Percentiles rank a stretch among this genome's conserved stretches.
Conservation (phyloP, 2,329 filamentous ascomycete species). For the Trichoderma atrobrunneum region DNA sequence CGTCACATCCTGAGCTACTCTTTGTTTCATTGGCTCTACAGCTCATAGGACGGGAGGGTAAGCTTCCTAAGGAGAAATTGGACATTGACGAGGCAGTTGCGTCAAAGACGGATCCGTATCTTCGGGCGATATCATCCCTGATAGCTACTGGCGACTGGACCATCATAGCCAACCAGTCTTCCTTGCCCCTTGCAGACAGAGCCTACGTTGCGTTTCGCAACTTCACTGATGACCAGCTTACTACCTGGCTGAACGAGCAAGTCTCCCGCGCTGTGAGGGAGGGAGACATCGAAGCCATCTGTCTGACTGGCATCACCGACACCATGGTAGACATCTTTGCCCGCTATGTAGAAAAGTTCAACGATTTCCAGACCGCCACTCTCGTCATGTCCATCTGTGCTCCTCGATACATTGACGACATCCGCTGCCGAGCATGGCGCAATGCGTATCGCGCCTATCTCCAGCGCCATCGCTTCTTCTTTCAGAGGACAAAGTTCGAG, state of each 20-base stretch:
- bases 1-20: constrained; percentile 60
- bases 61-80: constrained; percentile 47
- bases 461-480: constrained; percentile 70
- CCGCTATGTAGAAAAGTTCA: constrained; percentile 70
- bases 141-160: constrained; percentile 76
- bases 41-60: constrained; percentile 53
- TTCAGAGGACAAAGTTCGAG: constrained; percentile 73
- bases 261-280: constrained; percentile 58
- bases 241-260: constrained; percentile 65
- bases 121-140: constrained; percentile 74
- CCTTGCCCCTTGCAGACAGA: constrained; percentile 71
- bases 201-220: constrained; percentile 69
- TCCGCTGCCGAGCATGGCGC: constrained; percentile 72
- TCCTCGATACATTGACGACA: constrained; percentile 73
- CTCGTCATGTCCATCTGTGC: constrained; percentile 71
- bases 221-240: constrained; percentile 60
- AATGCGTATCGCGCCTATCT: constrained; percentile 68
- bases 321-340: constrained; percentile 71
- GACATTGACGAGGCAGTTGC: constrained; percentile 59
- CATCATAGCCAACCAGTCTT: constrained; percentile 67
- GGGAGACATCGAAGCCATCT: constrained; percentile 73
- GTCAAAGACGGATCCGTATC: constrained; percentile 70
- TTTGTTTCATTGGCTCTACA: constrained; percentile 68
- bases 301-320: constrained; percentile 74
- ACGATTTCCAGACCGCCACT: constrained; percentile 76